phyloP scores from a whole-genome alignment of 305 asterid species.

The Striga hermonthica region DNA sequence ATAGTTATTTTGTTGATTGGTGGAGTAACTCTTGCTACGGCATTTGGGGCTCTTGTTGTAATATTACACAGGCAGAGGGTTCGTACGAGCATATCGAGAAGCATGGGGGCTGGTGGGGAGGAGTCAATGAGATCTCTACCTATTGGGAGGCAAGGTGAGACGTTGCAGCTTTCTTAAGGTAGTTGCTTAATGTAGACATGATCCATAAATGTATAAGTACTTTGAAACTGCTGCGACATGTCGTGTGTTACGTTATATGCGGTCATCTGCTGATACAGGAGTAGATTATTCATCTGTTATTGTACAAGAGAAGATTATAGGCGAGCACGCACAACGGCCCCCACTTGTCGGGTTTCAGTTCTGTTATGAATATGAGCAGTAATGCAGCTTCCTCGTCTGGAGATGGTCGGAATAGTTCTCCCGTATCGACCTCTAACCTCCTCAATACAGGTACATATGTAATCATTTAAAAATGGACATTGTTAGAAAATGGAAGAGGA shows the following conservation, averaged over 20 bases:
- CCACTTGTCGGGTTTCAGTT: conserved; percentile 42
- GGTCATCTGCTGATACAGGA: too few relatives aligned
- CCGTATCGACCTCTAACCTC: too few relatives aligned
- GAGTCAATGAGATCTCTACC: conserved; percentile 49
- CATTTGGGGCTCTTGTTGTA: conserved; percentile 45
- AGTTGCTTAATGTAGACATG: background rate
- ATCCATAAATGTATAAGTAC: too few relatives aligned
- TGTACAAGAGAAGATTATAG: conserved; percentile 35
- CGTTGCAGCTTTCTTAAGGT: background rate
- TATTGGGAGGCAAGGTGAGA: conserved; percentile 47
- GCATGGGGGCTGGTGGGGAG: conserved; percentile 38
- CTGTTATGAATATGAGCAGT: conserved; percentile 13
- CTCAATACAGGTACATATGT: too few relatives aligned
- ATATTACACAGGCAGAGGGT: conserved; percentile 36
- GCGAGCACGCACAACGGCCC: conserved; percentile 49
- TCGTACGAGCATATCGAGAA: conserved; percentile 31
- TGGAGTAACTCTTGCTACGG: conserved; percentile 53
- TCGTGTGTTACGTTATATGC: too few relatives aligned
- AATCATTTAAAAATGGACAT: too few relatives aligned
- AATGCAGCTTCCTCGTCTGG: too few relatives aligned
- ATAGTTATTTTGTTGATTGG: conserved; percentile 39
- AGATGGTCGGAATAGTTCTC: too few relatives aligned
- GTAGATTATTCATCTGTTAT: too few relatives aligned
- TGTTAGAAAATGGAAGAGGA: too few relatives aligned
- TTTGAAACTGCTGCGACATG: too few relatives aligned